Evolutionary conservation across 2,329 filamentous ascomycete genomes (phyloP), one percentile per base, ranked within the genome.

Genomic region (Daldinia sp.): DNA sequence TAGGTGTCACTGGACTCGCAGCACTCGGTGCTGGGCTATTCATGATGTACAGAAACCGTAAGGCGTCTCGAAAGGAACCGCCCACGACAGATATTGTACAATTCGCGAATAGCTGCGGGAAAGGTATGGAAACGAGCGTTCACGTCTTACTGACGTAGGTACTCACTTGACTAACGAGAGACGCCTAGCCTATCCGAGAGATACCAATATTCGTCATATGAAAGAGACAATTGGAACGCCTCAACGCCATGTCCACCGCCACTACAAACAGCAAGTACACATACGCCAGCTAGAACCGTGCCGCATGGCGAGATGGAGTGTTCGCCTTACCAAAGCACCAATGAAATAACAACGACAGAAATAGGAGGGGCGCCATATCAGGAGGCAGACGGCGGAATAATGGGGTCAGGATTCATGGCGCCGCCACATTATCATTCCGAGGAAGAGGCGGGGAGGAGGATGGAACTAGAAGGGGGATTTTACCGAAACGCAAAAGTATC

Each of bases 291-390:
- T 7, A 48, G 52, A 37, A 69, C 62, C 1, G 51, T 69, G 34
- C 64, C 67, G 39, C 67, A 66, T 11, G 67, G 64, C 9, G 67
- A 68, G 54, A 65, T 68, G 64, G 67, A 68, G 7, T 63, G 58
- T 4, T 58, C 39, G 10, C 8, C 47, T 41, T 60, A 27, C 47
- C 52, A 49, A 52, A 21, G 2, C 21, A 29, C 54, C 52, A 55
- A 61, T n/a, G 50, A 49, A 30, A 61, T 47, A 19, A 53, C 54
- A 48, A 66, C 43, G 52, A 45, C 54, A 29, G 66, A 67, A 45
- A 54, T 67, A 23, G 64, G 56, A 11, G 57, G 53, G 4, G 56
- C 17, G 17, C 25, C 53, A 43, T 55, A 35, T 19, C 60, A 48
- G 23, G 35, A 53, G 2, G 21, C 25, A 9, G 52, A 67, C 19